Evolutionary conservation across 2,329 filamentous ascomycete genomes (phyloP), one percentile per base, ranked within the genome.

Genomic region (Blumeriella jaapii): DNA sequence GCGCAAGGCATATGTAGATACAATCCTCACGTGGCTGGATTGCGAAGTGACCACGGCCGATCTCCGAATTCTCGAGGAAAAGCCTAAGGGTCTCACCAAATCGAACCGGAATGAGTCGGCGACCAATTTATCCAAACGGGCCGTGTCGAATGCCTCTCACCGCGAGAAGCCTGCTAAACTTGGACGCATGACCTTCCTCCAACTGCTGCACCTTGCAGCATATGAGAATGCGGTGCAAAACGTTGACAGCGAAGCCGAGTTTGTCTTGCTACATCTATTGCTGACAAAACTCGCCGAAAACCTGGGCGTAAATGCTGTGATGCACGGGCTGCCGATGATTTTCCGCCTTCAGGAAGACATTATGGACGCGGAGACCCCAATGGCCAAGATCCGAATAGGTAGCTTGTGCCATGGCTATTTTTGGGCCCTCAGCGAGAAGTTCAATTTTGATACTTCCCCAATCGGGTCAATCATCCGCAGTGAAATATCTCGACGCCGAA

Each of bases 401-500:
- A 86, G 82, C 53, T 63, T 96, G 38, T 83, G 89, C 32, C 83
- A 93, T 52, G 87, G 85, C 6, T 95, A 95, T 57, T 76, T 95
- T 39, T 89, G 82, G 79, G 71, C 74, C 1, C 55, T 95, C 41
- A 76, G 72, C 4, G 78, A 87, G 39, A 78, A 74, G 36, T 87
- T 94, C 43, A 72, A 82, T 29, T 78, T 93, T 42, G 79, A 87
- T 35, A 66, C 67, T 5, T 77, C 80, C 0, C 64, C 68, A 0
- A 68, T 82, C 12, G 86, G 84, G 6, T 68, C 69, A 34, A 74
- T 75, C 6, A 75, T 95, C 20, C 71, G 79, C 36, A 75, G 73
- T 38, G 87, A 94, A 55, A 81, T 95, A 39, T 65, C 71, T 8
- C 71, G 82, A 32, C 72, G 89, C 24, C 78, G 77, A 52, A 75